A percentile compares a stretch with the other conserved stretches of the same genome.
Conservation (phyloP, 805 yeast genomes). For the Candida qinlingensis region DNA sequence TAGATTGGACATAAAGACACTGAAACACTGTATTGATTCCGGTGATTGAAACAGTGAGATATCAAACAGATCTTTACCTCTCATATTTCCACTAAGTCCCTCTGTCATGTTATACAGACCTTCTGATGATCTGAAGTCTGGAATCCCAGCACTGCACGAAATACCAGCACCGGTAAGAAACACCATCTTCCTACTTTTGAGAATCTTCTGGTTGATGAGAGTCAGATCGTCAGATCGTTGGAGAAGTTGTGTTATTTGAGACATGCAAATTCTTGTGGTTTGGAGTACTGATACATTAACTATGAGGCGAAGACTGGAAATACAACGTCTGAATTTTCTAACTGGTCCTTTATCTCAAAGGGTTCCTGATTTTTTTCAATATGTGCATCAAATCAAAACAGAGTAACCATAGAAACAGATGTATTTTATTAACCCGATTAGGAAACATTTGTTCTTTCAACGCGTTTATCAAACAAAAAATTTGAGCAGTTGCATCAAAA, state of each 20-base stretch:
- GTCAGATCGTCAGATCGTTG: slow-evolving; percentile 1
- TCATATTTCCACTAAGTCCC: slow-evolving; percentile 34
- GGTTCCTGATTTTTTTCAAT: not conserved
- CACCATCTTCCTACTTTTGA: slow-evolving; percentile 42
- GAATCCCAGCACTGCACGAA: slow-evolving; percentile 95
- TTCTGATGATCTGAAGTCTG: slow-evolving; percentile 82
- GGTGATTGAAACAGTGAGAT: slow-evolving; percentile 71
- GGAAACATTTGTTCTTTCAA: not conserved
- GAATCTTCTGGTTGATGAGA: slow-evolving; percentile 20
- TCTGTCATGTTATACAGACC: slow-evolving; percentile 65
- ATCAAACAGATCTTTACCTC: slow-evolving; percentile 91
- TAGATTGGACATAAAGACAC: slow-evolving; percentile 82
- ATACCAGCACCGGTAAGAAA: slow-evolving; percentile 94
- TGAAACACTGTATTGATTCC: slow-evolving; percentile 64
- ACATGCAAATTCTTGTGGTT: too few species aligned
- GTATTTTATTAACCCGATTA: not conserved
- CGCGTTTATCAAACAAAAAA: not conserved
- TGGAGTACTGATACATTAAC: too few species aligned
- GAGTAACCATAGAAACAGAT: slow-evolving; percentile 1
- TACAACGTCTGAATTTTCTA: too few species aligned
- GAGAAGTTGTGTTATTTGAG: not conserved
- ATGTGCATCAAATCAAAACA: not conserved
- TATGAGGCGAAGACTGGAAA: too few species aligned
- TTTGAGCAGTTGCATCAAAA: not conserved
- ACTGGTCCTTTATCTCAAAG: not conserved